phyloP scores from a whole-genome alignment of 2,329 filamentous ascomycete genomes.

The Emergomyces pasteurianus region DNA sequence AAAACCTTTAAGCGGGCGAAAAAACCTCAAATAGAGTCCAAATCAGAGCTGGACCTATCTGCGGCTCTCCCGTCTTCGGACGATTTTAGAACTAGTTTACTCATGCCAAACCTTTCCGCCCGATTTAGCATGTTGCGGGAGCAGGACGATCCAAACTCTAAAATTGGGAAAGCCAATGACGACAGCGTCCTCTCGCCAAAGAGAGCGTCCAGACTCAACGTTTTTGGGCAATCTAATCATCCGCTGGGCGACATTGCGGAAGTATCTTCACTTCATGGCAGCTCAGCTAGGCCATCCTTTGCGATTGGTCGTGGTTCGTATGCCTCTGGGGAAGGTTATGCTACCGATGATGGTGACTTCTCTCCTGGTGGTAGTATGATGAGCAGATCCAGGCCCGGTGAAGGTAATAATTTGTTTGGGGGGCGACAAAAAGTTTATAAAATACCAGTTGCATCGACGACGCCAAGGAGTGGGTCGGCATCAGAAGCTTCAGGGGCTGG shows the following conservation, averaged over 20 bases:
- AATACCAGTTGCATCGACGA: constrained; percentile 46
- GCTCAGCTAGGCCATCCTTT: constrained; percentile 44
- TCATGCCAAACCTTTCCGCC: constrained; percentile 90
- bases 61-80: constrained; percentile 67
- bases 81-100: constrained; percentile 86
- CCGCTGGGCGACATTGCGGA: constrained; percentile 78
- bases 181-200: constrained; percentile 83
- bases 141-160: constrained; percentile 81
- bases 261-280: constrained; percentile 64
- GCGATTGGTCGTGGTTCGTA: constrained; percentile 53
- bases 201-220: constrained; percentile 62
- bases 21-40: constrained; percentile 41
- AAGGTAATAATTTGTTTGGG: constrained; percentile 89
- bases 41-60: constrained; percentile 56
- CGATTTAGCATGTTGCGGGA: constrained; percentile 95
- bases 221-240: constrained; percentile 52
- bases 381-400: constrained; percentile 62
- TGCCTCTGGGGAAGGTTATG: constrained; percentile 46
- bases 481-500: constrained; percentile 29
- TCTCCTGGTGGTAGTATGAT: constrained; percentile 59
- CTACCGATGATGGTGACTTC: constrained; percentile 54
- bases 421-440: constrained; percentile 94
- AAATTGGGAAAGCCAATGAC: constrained; percentile 86
- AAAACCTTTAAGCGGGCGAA: constrained; percentile 41
- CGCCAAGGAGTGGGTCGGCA: constrained; percentile 20